Conservation (phyloP, 805 yeast species). For the Dipodascopsis uninucleata region DNA sequence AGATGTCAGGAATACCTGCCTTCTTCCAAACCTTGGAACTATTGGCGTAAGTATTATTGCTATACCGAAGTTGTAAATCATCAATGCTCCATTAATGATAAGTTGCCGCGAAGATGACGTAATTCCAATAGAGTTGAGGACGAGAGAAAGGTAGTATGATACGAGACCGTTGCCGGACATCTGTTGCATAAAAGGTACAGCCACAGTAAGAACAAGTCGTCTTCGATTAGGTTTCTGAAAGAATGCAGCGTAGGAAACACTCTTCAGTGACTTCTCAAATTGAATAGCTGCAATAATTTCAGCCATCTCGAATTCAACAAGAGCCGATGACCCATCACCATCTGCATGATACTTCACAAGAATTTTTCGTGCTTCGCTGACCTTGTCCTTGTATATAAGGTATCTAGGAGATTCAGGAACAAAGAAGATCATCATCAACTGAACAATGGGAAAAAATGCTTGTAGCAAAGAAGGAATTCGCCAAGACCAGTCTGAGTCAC, state of each 20-base stretch:
- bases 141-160: conserved; percentile 50
- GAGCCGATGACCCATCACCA: conserved; percentile 33
- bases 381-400: conserved; percentile 41
- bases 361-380: conserved; percentile 44
- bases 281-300: conserved; percentile 41
- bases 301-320: conserved; percentile 11
- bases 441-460: conserved; percentile 39
- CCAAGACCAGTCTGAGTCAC: too few species aligned
- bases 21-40: conserved; percentile 31
- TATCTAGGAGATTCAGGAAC: conserved; percentile 53
- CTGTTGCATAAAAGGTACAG: conserved; percentile 43
- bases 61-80: conserved; percentile 49
- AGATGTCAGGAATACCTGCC: conserved; percentile 32
- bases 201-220: conserved; percentile 40
- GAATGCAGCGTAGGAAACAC: too few species aligned
- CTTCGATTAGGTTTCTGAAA: too few species aligned
- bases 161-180: conserved; percentile 52
- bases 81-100: conserved; percentile 50
- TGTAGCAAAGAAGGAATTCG: conserved; percentile 42
- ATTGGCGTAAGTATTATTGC: too few species aligned
- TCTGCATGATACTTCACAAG: conserved; percentile 44
- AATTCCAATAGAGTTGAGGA: conserved; percentile 49
- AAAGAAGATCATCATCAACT: conserved; percentile 34
- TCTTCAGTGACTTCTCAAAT: too few species aligned
- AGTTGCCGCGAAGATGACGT: too few species aligned